phyloP scores from a whole-genome alignment of 129 eudicot species.

The Ambrosia trifida region DNA sequence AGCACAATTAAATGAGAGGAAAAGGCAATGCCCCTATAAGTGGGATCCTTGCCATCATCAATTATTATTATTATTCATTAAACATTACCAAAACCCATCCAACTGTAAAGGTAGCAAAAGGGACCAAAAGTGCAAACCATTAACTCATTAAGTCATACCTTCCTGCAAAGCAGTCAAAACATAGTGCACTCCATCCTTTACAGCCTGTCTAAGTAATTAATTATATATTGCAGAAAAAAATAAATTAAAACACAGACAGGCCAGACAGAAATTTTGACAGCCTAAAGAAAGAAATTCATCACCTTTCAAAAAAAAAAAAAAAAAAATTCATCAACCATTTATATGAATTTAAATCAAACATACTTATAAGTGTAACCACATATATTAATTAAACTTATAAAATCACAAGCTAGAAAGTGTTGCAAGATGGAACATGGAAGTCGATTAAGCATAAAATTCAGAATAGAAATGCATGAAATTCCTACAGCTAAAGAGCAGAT shows the following conservation, averaged over 20 bases:
- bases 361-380: conserved; percentile 23
- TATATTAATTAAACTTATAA: conserved; percentile 18
- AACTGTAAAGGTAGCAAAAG: conserved; percentile 36
- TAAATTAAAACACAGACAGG: not conserved
- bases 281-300: not conserved
- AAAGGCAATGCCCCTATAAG: not conserved
- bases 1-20: conserved; percentile 5
- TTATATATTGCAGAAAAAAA: not conserved
- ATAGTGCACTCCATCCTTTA: conserved; percentile 27
- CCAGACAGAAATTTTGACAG: conserved; percentile 23
- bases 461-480: conserved; percentile 40
- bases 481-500: conserved; percentile 43
- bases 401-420: conserved; percentile 26
- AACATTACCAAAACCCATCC: conserved; percentile 21
- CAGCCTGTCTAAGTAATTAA: conserved; percentile 28
- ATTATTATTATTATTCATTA: conserved; percentile 11
- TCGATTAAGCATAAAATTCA: conserved; percentile 32
- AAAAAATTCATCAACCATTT: not conserved
- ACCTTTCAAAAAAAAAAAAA: too few species aligned
- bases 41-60: conserved; percentile 6
- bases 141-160: conserved; percentile 16
- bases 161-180: conserved; percentile 37
- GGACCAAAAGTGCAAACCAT: conserved; percentile 25
- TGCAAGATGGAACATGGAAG: conserved; percentile 27
- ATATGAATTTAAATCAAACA: not conserved